These are phyloP conservation scores for Mucor piriformis DNA, from an alignment of 371 early-diverging fungal genomes.

Conservation along the genomic window DNA sequence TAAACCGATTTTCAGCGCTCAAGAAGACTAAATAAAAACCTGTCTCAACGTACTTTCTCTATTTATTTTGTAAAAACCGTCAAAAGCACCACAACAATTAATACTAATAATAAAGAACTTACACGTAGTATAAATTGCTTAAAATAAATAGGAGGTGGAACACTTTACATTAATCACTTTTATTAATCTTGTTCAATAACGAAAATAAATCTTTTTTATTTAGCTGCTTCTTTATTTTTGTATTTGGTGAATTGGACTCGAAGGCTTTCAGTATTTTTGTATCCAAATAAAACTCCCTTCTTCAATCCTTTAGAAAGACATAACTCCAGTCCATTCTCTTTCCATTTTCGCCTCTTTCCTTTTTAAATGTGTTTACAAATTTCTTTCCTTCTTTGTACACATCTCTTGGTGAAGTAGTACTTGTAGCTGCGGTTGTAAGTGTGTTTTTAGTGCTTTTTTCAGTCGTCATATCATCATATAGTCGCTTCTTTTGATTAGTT, in stretches of 20 bases:
- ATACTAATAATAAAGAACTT: neutral
- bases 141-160: neutral
- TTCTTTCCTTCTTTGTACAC: constrained; percentile 8
- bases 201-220: neutral
- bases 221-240: neutral
- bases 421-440: constrained; percentile 8
- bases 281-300: constrained; percentile 3
- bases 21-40: neutral
- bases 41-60: neutral
- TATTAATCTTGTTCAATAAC: neutral
- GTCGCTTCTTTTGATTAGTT: constrained; percentile 11
- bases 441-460: constrained; percentile 7
- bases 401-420: constrained; percentile 10
- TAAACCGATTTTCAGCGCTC: too few relatives aligned
- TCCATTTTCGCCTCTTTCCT: constrained; percentile 12
- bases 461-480: constrained; percentile 4
- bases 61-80: too few relatives aligned
- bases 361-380: constrained; percentile 12
- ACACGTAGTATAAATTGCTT: neutral
- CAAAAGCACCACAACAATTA: neutral
- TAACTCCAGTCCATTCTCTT: constrained; percentile 6
- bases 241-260: neutral
- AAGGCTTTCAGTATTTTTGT: neutral
- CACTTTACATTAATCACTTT: neutral
- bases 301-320: constrained; percentile 16